Evolutionary conservation across 768 basidiomycete genomes (phyloP).

Genomic region (Mycena chlorophos): DNA sequence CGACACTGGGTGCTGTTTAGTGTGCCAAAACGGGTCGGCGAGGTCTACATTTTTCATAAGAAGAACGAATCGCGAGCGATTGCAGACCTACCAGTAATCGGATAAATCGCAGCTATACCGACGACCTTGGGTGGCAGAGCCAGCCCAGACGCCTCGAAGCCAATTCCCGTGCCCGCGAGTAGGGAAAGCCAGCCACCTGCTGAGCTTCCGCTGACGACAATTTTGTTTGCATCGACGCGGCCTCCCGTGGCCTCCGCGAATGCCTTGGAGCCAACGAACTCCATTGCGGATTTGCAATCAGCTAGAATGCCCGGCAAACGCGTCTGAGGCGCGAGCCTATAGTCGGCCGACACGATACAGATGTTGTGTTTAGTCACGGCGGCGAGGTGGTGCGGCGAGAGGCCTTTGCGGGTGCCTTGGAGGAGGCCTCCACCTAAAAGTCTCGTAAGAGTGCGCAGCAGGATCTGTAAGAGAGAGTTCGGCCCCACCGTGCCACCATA

Average conservation of each 20-base stretch:
- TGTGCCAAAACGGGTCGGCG: conserved; percentile 35
- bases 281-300: conserved; percentile 32
- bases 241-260: conserved; percentile 27
- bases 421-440: no score
- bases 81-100: no score
- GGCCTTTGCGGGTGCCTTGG: no score
- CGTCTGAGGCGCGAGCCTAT: conserved; percentile 37
- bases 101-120: conserved; percentile 35
- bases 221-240: conserved; percentile 27
- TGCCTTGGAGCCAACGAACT: conserved; percentile 25
- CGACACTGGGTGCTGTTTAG: conserved; percentile 29
- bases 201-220: conserved; percentile 36
- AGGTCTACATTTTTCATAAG: no score
- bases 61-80: no score
- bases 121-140: conserved; percentile 24
- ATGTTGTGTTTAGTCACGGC: conserved; percentile 32
- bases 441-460: no score
- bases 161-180: conserved; percentile 35
- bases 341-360: conserved; percentile 34
- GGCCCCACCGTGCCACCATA: no score
- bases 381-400: no score
- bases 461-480: no score
- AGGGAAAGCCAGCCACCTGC: conserved; percentile 39
- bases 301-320: conserved; percentile 33
- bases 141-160: conserved; percentile 31